Base-by-base conservation (phyloP, 2,329 filamentous ascomycete species). In the Graphiopsis chlorocephala region DNA sequence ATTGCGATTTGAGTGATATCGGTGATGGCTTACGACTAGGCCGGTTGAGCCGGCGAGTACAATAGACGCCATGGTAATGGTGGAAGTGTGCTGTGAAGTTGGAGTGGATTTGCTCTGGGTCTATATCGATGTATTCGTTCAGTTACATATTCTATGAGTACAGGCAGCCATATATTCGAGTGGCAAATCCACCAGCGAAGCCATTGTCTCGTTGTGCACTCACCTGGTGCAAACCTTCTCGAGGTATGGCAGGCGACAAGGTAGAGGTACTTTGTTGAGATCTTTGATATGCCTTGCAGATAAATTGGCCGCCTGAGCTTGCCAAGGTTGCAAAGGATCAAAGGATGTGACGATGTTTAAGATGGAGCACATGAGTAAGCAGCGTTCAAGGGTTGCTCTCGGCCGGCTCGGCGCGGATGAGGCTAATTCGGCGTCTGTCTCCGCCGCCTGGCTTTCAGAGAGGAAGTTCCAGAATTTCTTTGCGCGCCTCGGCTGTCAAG, bases 31-130 rank as follows among this genome's bases (percentile, higher is more conserved):
- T 73, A 82, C 81, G 38, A 82, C 83, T 42, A 90, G 84, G 74
- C 88, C 88, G 64, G 89, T 91, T 71, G 83, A 85, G 68, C 89
- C 89, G 70, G 87, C 83, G 66, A 90, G 75, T 66, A 81, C 81
- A 69, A 82, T 81, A 52, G 82, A 78, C 2, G 83, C 70, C 83
- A 84, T 84, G 14, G 25, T 35, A 15, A 84, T 84, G 14, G 25
- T 35, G 23, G 31, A 7, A 2, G 5, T 56, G 1, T 10, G 29
- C 38, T 50, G 12, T 50, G 25, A 14, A 17, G 12, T 50, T 28
- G 23, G 10, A 50, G 11, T 25, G 8, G 47, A 50, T 20, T 45
- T 17, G 4, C 4, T 45, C 5, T 17, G 10, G n/a, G 38, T 45
- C 38, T 45, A 23, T 20, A 45, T 20, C 38, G 38, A 45, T 45